These are phyloP conservation scores for Danielozyma ontarioensis DNA, from an alignment of 805 yeast species.

Conservation along the genomic window DNA sequence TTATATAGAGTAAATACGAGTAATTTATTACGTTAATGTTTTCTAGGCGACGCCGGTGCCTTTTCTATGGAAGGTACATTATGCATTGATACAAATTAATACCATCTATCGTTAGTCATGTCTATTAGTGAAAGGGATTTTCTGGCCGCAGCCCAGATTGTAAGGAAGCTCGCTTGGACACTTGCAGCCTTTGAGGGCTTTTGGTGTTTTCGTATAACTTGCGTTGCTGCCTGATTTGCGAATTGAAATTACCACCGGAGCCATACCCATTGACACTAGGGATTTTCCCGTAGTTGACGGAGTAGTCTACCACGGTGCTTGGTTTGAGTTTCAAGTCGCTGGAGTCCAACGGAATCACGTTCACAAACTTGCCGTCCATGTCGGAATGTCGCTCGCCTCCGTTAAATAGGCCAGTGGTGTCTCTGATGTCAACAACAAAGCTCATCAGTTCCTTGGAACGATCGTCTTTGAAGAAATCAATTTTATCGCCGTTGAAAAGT, in stretches of 20 bases:
- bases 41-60: too few species aligned
- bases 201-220: conserved; percentile 14
- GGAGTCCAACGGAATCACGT: conserved; percentile 20
- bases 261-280: conserved; percentile 6
- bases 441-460: conserved; percentile 47
- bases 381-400: conserved; percentile 31
- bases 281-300: conserved; percentile 2
- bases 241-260: conserved; percentile 19
- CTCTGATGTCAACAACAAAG: conserved; percentile 49
- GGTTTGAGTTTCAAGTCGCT: conserved; percentile 26
- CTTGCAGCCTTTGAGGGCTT: conserved; percentile 14
- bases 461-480: conserved; percentile 63
- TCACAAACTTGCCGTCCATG: conserved; percentile 12
- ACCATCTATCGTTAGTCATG: too few species aligned
- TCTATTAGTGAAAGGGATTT: background rate
- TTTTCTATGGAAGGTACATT: too few species aligned
- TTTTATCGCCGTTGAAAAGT: conserved; percentile 58
- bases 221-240: conserved; percentile 23
- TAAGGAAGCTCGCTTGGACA: conserved; percentile 4
- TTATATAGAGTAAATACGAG: background rate
- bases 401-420: conserved; percentile 60
- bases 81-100: too few species aligned
- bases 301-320: conserved; percentile 11
- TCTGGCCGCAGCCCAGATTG: background rate
- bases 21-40: background rate